Base-by-base conservation (phyloP, 805 yeast genomes). In the Candida coquimbonensis region DNA sequence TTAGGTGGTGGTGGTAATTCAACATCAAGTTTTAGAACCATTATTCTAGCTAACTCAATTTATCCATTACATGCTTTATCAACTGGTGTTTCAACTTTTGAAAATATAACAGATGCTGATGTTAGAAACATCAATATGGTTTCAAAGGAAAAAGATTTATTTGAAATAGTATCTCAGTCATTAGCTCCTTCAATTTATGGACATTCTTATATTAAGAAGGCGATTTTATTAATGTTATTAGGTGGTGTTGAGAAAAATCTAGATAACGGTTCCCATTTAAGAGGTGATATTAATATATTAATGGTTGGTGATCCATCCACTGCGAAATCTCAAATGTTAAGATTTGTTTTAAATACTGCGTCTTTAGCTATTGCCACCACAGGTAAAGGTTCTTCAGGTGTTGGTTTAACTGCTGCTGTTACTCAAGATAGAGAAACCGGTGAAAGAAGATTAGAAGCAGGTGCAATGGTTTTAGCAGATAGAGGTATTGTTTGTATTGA, bases 271-370 rank as follows among this genome's bases (percentile, higher is more conserved):
- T 84, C 97, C 5, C 98, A 93, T 67, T 80, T 93, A 59, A 84
- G 99, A 74, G 99, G 99, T 70, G 99, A 93, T 68, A 91, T 93
- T 63, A 93, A 93, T 62, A 74, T 93, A 45, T 72, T 93, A 43
- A 86, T 93, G 95, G 97, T 93, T 36, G 99, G 99, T 68, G 99
- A 93, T 65, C 99, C 99, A 13, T 88, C 97, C 9, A 93, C 99
- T 16, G 98, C 99, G 25, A 93, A 93, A 65, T 90, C 97, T 5
- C 99, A 93, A 69, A 82, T 93, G 71, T 75, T 93, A 52, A 77
- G 98, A 53, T 91, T 93, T 61, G 98, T 93, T 17, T 73, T 93
- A 51, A 93, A 91, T 63, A 91, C 98, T 1, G 99, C 99, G 1
- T 74, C 95, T 1, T 72, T 93, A 55, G 98, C 98, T 4, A 89